These are phyloP conservation scores for Panicum miliaceum DNA, from an alignment of 176 grass and related monocot species.

Conservation along the genomic window DNA sequence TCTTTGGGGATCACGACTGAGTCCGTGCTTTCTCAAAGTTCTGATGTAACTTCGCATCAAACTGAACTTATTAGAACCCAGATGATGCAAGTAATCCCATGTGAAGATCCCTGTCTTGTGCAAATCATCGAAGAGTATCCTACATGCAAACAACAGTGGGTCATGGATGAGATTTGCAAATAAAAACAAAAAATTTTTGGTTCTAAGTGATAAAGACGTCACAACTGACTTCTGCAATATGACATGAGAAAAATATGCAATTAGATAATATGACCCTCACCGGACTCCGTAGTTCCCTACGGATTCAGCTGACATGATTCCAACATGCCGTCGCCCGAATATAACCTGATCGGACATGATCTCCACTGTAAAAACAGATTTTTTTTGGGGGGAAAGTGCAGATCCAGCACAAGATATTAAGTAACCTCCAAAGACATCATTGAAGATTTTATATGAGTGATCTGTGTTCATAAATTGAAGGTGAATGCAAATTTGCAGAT, in stretches of 20 bases:
- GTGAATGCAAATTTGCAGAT: background rate
- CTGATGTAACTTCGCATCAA: conserved; percentile 77
- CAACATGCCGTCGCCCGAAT: conserved; percentile 74
- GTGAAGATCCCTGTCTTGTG: conserved; percentile 98
- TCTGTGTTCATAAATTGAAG: background rate
- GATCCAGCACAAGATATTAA: background rate
- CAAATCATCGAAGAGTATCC: conserved; percentile 92
- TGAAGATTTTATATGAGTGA: background rate
- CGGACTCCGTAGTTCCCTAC: conserved; percentile 90
- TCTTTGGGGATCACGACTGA: conserved; percentile 72
- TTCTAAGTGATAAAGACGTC: background rate
- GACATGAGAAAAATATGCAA: conserved; percentile 5
- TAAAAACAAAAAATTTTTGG: conserved; percentile 17
- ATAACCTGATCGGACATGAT: conserved; percentile 65
- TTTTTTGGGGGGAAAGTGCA: background rate
- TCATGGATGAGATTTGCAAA: background rate
- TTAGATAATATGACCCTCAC: conserved; percentile 43
- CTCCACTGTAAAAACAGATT: background rate
- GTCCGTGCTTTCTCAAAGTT: conserved; percentile 79
- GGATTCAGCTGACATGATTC: conserved; percentile 96
- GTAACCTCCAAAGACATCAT: background rate
- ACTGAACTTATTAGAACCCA: conserved; percentile 77
- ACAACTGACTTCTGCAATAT: background rate
- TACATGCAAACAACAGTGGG: conserved; percentile 35
- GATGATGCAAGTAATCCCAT: conserved; percentile 93